These are phyloP conservation scores for Aspergillus brunneoviolaceus DNA, from an alignment of 2,329 filamentous ascomycete species.

Conservation along the genomic window DNA sequence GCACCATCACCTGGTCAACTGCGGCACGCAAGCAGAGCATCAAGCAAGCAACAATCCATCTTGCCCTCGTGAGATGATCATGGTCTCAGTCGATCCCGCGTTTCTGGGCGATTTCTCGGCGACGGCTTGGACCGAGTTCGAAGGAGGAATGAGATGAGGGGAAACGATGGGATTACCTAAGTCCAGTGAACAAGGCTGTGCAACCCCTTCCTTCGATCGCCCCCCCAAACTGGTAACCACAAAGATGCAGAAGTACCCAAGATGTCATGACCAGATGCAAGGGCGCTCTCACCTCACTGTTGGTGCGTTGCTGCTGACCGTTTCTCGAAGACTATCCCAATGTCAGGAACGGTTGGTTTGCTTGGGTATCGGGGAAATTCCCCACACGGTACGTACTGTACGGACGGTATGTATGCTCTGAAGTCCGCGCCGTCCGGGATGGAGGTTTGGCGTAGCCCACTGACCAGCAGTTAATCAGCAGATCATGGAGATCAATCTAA, in stretches of 20 bases:
- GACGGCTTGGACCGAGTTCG: not conserved
- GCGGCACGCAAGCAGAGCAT: not conserved
- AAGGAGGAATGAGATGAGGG: slow-evolving; percentile 1
- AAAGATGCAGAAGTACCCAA: slow-evolving; percentile 4
- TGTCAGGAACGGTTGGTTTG: not conserved
- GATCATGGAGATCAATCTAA: slow-evolving; percentile 4
- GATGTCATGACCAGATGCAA: not conserved
- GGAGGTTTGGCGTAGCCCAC: no score
- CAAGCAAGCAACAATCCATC: not conserved
- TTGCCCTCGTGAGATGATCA: slow-evolving; percentile 2
- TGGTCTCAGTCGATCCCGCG: not conserved
- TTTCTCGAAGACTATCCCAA: not conserved
- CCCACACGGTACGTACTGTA: not conserved
- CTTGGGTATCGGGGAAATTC: not conserved
- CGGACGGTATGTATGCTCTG: not conserved
- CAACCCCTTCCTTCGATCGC: not conserved
- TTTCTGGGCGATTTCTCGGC: not conserved
- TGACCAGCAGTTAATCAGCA: slow-evolving; percentile 1
- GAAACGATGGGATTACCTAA: slow-evolving; percentile 2
- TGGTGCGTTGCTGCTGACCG: not conserved
- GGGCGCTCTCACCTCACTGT: not conserved
- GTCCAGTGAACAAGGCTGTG: not conserved
- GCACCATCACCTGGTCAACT: slow-evolving; percentile 2
- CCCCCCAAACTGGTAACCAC: not conserved
- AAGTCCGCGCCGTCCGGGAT: no score